These are phyloP conservation scores for Entophlyctis luteolus DNA, from an alignment of 192 early-diverging fungal genomes.

Conservation along the genomic window DNA sequence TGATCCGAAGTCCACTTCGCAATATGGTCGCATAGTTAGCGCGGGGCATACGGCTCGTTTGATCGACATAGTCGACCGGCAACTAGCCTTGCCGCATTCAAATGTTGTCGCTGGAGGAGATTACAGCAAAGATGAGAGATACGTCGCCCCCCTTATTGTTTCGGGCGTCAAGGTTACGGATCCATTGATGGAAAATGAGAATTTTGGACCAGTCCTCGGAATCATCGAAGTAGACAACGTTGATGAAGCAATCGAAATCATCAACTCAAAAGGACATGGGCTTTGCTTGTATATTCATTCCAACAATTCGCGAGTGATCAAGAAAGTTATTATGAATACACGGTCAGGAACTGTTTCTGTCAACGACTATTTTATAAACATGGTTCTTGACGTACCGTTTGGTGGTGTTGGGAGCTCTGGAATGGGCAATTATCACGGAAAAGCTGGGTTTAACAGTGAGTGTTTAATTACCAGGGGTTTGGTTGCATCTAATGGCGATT, in stretches of 20 bases:
- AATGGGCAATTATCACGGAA: slow-evolving; percentile 52
- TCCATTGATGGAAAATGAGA: slow-evolving; percentile 64
- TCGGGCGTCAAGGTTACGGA: slow-evolving; percentile 27
- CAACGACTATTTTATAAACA: slow-evolving; percentile 78
- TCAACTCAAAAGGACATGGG: slow-evolving; percentile 56
- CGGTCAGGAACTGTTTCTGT: slow-evolving; percentile 69
- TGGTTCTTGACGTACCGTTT: slow-evolving; percentile 69
- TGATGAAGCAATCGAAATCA: slow-evolving; percentile 35
- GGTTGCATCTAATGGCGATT: slow-evolving; percentile 47
- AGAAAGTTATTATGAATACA: slow-evolving; percentile 61
- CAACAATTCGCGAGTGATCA: slow-evolving; percentile 32
- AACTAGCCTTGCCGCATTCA: slow-evolving; percentile 21
- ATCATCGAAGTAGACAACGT: slow-evolving; percentile 50
- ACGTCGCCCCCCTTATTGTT: slow-evolving; percentile 79
- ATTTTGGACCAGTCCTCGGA: slow-evolving; percentile 94
- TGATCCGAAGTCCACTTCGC: slow-evolving; percentile 46
- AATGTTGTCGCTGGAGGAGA: slow-evolving; percentile 51
- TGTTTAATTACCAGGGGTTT: not conserved
- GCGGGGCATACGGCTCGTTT: slow-evolving; percentile 68
- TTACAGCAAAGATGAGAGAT: slow-evolving; percentile 56
- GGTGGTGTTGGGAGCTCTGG: slow-evolving; percentile 85
- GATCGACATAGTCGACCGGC: slow-evolving; percentile 44
- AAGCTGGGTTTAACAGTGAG: not conserved
- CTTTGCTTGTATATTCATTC: slow-evolving; percentile 70
- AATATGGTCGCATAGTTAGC: slow-evolving; percentile 72